These are phyloP conservation scores for Colletotrichum spaethianum DNA, from an alignment of 2,329 filamentous ascomycete species.

Conservation along the genomic window DNA sequence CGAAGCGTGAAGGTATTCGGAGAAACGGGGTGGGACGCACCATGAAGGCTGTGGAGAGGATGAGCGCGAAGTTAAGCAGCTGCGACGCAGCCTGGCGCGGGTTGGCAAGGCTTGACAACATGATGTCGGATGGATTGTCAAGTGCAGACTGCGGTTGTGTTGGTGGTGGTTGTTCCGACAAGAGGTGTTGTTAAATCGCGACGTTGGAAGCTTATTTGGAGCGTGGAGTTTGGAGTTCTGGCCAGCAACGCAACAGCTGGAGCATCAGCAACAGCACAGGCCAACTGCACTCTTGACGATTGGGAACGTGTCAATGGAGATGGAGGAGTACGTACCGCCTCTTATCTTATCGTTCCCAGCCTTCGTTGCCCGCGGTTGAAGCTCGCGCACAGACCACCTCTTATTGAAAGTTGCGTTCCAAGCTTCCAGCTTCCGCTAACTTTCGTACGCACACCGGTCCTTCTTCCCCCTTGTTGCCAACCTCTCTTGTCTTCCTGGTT, in stretches of 20 bases:
- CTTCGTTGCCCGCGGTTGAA: too few species aligned
- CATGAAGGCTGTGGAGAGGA: conserved; percentile 94
- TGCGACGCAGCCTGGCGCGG: conserved; percentile 86
- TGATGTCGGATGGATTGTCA: conserved; percentile 52
- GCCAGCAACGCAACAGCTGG: conserved; percentile 36
- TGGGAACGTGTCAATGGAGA: conserved; percentile 32
- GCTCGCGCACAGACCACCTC: conserved; percentile 7
- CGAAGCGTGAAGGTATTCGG: too few species aligned
- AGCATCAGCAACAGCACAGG: conserved; percentile 32
- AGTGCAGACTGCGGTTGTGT: neutral
- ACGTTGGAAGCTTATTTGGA: conserved; percentile 2
- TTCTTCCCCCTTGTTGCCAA: too few species aligned
- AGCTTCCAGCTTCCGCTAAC: neutral
- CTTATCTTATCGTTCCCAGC: conserved; percentile 30
- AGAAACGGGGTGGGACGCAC: conserved; percentile 53
- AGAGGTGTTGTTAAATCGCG: conserved; percentile 7
- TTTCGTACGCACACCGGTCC: too few species aligned
- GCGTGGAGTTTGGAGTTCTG: conserved; percentile 33
- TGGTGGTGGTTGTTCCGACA: neutral
- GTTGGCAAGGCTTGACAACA: conserved; percentile 80
- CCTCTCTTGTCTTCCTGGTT: too few species aligned
- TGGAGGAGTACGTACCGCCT: conserved; percentile 10
- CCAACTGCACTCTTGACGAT: conserved; percentile 27
- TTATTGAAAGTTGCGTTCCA: neutral
- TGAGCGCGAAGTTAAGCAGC: conserved; percentile 90